These are phyloP conservation scores for Ramalina peruviana DNA, from an alignment of 495 filamentous ascomycete genomes.

Conservation along the genomic window DNA sequence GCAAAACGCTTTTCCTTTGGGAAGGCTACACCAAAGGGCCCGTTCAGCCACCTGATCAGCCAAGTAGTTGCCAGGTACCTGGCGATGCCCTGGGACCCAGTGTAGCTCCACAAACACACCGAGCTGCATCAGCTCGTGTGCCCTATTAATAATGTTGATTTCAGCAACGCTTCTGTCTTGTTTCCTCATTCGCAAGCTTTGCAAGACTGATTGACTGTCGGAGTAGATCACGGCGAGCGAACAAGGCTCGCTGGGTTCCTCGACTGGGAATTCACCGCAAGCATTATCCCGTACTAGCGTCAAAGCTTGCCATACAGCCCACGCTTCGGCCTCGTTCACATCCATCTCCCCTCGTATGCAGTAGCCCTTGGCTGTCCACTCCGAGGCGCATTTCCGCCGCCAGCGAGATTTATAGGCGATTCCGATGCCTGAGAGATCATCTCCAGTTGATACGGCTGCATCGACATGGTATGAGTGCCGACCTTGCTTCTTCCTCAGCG, in stretches of 20 bases:
- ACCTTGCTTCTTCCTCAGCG: not conserved
- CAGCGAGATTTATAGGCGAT: slow-evolving; percentile 1
- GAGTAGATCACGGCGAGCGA: slow-evolving; percentile 3
- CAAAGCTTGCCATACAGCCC: slow-evolving; percentile 8
- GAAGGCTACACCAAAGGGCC: not conserved
- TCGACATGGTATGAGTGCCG: slow-evolving; percentile 3
- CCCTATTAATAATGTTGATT: not conserved
- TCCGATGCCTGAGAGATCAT: not conserved
- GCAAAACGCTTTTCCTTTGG: no score
- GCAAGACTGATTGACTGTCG: not conserved
- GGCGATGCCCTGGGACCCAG: slow-evolving; percentile 1
- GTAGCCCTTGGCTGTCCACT: slow-evolving; percentile 5
- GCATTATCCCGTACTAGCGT: not conserved
- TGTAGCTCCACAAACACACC: slow-evolving; percentile 1
- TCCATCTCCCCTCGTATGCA: not conserved
- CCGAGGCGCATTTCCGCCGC: slow-evolving; percentile 1
- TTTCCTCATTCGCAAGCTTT: not conserved
- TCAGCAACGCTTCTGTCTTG: not conserved
- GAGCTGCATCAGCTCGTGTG: not conserved
- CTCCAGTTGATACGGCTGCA: not conserved
- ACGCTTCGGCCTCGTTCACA: not conserved
- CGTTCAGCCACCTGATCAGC: slow-evolving; percentile 6
- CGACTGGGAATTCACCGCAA: not conserved
- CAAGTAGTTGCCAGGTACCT: slow-evolving; percentile 7
- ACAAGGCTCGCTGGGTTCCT: not conserved